These are phyloP conservation scores for Populus hybrid DNA, from an alignment of 441 rosid species.

Conservation along the genomic window DNA sequence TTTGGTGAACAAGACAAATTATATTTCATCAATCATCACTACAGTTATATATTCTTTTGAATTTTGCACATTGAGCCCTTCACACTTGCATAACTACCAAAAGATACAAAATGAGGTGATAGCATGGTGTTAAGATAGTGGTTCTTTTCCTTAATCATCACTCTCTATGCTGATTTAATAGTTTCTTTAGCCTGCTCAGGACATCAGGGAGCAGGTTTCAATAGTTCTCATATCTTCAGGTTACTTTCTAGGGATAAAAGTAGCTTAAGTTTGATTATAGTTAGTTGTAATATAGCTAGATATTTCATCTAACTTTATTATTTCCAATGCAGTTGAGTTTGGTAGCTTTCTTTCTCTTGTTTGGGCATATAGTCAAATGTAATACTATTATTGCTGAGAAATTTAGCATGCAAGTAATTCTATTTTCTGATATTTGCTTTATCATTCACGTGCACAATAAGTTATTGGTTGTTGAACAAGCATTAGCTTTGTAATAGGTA, in stretches of 20 bases:
- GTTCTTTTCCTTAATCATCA: neutral
- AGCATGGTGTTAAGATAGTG: neutral
- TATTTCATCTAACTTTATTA: neutral
- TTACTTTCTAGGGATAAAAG: neutral
- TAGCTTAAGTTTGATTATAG: neutral
- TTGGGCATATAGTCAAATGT: neutral
- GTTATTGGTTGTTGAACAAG: constrained; percentile 13
- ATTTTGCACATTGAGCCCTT: neutral
- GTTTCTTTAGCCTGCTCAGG: neutral
- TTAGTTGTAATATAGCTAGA: neutral
- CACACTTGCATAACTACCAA: constrained; percentile 1
- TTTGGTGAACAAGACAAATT: neutral
- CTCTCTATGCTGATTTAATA: neutral
- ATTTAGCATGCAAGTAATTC: neutral
- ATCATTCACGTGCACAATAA: neutral
- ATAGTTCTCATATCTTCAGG: neutral
- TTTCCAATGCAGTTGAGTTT: neutral
- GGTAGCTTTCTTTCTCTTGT: neutral
- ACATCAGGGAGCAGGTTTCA: neutral
- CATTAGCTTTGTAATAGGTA: constrained; percentile 41
- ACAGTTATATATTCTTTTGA: neutral
- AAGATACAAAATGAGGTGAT: neutral
- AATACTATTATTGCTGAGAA: too few species aligned
- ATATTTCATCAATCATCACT: neutral
- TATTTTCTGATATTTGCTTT: neutral